Evolutionary conservation across 1,139 yeast species (phyloP), one percentile per base, ranked within the genome.

Genomic region (Yamadazyma mexicana): DNA sequence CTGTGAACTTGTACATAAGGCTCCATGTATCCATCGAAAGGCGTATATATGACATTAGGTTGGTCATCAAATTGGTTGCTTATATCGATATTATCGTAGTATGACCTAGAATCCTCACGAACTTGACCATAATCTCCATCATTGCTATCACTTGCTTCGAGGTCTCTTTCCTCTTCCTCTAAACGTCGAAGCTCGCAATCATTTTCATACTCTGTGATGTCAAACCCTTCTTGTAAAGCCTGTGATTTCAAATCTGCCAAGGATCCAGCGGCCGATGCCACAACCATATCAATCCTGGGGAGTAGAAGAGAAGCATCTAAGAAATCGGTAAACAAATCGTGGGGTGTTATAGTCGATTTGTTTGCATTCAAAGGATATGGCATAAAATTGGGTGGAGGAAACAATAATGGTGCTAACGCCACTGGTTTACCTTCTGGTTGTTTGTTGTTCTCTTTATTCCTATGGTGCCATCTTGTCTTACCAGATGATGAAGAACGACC

Each of bases 211-310:
- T 48, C 51, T 22, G 46, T 35, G 9, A 53, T 46, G 10, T 58
- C 50, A 36, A 69, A 63, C 5, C 68, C 66, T 47, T 68, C 75
- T 17, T 58, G 52, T 6, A 37, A 38, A 0, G 76, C 74, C 43
- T 66, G 73, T 6, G 49, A 32, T 39, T 54, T 56, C 44, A 71
- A 55, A 37, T 71, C 77, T 45, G 58, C 60, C 32, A 72, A 60
- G 16, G 75, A 63, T 2, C 76, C 77, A 0, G 77, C 77, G 6
- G 77, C 77, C 51, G 75, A 69, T 7, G 77, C 77, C 16, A 69
- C 59, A 16, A 71, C 75, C 77, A 72, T 72, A 44, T 72, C 76
- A 8, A 62, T 60, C 28, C 75, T 51, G 1, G 77, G 77, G 25
- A 70, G 52, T 22, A 58, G 43, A 22, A 61, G 58, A 46, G 62